Conservation (phyloP, 2,329 filamentous ascomycete species). For the Apiospora hydei region DNA sequence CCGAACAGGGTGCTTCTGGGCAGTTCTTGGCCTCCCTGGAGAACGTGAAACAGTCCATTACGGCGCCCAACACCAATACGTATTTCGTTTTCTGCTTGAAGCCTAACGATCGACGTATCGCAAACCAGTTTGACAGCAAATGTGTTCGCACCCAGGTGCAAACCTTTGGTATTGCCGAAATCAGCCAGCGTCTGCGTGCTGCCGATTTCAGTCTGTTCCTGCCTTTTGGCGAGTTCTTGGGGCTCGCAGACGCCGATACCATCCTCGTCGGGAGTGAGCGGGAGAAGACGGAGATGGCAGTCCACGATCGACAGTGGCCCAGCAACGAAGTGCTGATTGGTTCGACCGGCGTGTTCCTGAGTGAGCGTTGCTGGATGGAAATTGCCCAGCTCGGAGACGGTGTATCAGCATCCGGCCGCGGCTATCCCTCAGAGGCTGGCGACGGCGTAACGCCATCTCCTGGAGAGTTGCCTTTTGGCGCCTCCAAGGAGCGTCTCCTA, state of each 20-base stretch:
- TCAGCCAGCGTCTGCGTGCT: conserved; percentile 89
- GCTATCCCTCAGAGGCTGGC: conserved; percentile 67
- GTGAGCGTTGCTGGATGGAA: conserved; percentile 94
- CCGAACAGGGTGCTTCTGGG: conserved; percentile 86
- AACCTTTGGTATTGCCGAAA: conserved; percentile 95
- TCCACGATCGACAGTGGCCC: conserved; percentile 93
- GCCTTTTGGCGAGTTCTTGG: conserved; percentile 94
- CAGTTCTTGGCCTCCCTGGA: conserved; percentile 91
- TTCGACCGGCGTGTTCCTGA: conserved; percentile 92
- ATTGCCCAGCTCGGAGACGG: conserved; percentile 77
- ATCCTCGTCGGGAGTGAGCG: conserved; percentile 89
- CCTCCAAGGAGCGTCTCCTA: conserved; percentile 67
- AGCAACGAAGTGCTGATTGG: conserved; percentile 89
- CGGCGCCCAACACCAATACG: conserved; percentile 82
- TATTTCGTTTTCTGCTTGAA: conserved; percentile 99
- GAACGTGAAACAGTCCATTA: conserved; percentile 88
- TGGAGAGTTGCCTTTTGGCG: conserved; percentile 63
- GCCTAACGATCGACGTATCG: conserved; percentile 94
- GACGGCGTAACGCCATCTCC: conserved; percentile 67
- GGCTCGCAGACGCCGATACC: conserved; percentile 82
- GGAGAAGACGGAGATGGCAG: conserved; percentile 89
- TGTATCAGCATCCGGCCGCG: conserved; percentile 57
- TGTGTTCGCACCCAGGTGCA: conserved; percentile 95
- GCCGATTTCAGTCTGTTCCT: conserved; percentile 96
- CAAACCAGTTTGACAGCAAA: conserved; percentile 99